phyloP scores from a whole-genome alignment of 2,329 filamentous ascomycete genomes.

The Colletotrichum gloeosporioides region DNA sequence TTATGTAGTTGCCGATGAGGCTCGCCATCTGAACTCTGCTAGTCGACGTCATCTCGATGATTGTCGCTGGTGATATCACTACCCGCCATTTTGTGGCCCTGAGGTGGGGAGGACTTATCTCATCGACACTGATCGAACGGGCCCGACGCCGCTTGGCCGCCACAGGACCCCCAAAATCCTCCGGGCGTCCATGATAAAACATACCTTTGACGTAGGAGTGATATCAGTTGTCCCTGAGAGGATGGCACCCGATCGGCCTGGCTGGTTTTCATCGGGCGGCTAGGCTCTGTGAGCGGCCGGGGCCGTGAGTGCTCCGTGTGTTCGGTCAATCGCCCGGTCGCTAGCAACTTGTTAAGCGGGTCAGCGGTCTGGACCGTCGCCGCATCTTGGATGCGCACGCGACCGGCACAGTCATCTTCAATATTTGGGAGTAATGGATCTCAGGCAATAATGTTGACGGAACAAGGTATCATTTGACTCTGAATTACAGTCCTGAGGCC shows the following conservation, averaged over 20 bases:
- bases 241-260: neutral
- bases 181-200: neutral
- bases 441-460: neutral
- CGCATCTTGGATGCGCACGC: neutral
- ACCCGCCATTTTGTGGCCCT: constrained; percentile 21
- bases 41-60: constrained; percentile 21
- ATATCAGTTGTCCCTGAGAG: constrained; percentile 8
- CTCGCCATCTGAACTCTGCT: constrained; percentile 5
- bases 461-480: constrained; percentile 21
- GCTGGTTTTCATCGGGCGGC: neutral
- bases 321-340: neutral
- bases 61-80: constrained; percentile 18
- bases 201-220: constrained; percentile 13
- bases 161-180: neutral
- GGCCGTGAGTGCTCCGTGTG: neutral
- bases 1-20: constrained; percentile 10
- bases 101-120: constrained; percentile 5
- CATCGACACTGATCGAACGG: constrained; percentile 18
- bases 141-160: neutral
- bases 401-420: neutral
- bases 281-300: neutral
- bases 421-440: neutral
- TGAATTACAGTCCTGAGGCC: constrained; percentile 5
- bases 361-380: neutral
- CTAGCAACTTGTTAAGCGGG: neutral